phyloP scores from a whole-genome alignment of 768 basidiomycete genomes.

The Pleurotus ostreatus region DNA sequence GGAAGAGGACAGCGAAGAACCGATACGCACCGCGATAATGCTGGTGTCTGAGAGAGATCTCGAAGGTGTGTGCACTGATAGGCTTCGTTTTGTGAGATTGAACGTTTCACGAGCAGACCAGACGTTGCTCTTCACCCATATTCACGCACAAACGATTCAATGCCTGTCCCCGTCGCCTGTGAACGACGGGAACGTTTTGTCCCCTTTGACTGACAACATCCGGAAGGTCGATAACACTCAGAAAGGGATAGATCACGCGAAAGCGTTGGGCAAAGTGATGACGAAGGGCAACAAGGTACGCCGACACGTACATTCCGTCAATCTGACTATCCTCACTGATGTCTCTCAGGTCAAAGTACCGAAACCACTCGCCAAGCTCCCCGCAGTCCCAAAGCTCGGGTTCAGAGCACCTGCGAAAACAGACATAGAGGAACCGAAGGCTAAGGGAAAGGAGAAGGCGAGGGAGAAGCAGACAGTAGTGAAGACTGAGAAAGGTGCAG shows the following conservation, averaged over 20 bases:
- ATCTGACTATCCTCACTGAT: neutral
- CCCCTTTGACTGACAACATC: slow-evolving; percentile 33
- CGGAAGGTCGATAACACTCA: slow-evolving; percentile 34
- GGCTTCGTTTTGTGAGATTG: neutral
- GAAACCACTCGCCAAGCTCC: slow-evolving; percentile 22
- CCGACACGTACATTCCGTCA: neutral
- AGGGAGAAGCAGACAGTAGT: slow-evolving; percentile 21
- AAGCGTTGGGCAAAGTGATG: slow-evolving; percentile 44
- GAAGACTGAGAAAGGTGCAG: slow-evolving; percentile 17
- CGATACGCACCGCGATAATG: slow-evolving; percentile 44
- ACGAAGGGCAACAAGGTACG: slow-evolving; percentile 43
- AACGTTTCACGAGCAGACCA: slow-evolving; percentile 26
- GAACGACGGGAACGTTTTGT: slow-evolving; percentile 42
- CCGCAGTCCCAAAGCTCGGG: slow-evolving; percentile 8
- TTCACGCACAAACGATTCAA: slow-evolving; percentile 65
- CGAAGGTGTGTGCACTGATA: slow-evolving; percentile 43
- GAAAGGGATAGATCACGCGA: slow-evolving; percentile 36
- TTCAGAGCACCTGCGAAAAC: slow-evolving; percentile 4
- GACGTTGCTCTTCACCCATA: slow-evolving; percentile 44
- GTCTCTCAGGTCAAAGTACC: neutral
- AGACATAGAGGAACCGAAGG: slow-evolving; percentile 17
- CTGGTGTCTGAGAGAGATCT: slow-evolving; percentile 63
- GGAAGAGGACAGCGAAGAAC: slow-evolving; percentile 39
- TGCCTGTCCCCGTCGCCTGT: slow-evolving; percentile 65
- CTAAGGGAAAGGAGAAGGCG: slow-evolving; percentile 12